Evolutionary conservation across 768 basidiomycete species (phyloP), one percentile per base, ranked within the genome.

Genomic region (Suillus variegatus): DNA sequence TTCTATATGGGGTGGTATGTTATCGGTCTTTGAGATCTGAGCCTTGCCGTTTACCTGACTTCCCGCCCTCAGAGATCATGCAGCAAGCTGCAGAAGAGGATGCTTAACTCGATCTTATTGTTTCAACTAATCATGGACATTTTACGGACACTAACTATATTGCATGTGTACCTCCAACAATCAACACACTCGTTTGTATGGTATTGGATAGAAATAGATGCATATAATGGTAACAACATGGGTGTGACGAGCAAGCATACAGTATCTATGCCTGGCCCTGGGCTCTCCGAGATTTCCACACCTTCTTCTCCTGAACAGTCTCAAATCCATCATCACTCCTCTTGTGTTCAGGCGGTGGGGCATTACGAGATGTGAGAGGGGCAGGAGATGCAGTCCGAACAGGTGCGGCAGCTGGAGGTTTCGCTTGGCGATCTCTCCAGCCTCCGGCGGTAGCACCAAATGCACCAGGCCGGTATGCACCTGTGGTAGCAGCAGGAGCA

Each of bases 301-400:
- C 69, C n/a, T 60, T 66, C 64, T 70, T 75, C 41, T 68, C 67
- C 2, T 76, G 6, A 7, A 89, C 88, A 32, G 86, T 82, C 76
- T 88, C 86, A 82, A 92, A 92, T 4, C 92, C 91, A 70, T 93
- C 91, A 4, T 86, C 81, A 49, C 90, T 88, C 70, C 81, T 84
- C 68, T 78, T 79, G 6, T 73, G 60, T 60, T 85, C 84, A 62
- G 84, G 81, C 3, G 70, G 54, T 6, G 71, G 61, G 6, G 68
- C 66, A 5, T 63, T 52, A 56, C 49, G 40, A 52, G 57, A 12
- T 5, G 64, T 54, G 36, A 68, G 56, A 49, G 72, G 65, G 47
- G 54, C 49, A 65, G 72, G 68, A 13, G 71, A 78, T 18, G 75
- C 71, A 41, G 79, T 67, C 10, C 80, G 69, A 18, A 79, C 75